Base-by-base conservation (phyloP, 805 yeast species). In the Candida taoyuanica region DNA sequence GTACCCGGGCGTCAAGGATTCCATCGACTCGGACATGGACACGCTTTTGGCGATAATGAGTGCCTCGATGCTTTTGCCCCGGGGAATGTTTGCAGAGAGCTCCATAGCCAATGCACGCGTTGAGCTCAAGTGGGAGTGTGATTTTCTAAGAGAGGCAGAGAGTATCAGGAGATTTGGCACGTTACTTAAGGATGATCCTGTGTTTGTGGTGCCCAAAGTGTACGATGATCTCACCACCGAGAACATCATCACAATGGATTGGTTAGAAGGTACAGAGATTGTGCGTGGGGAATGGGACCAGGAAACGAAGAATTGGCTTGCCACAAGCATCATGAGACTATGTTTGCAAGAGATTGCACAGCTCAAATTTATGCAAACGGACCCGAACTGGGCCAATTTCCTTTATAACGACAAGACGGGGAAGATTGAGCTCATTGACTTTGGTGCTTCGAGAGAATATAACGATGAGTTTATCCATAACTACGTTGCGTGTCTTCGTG, bases 381-480 rank as follows among this genome's bases (percentile, higher is more conserved):
- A 93, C 64, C 98, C 98, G 36, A 93, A 93, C 61, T 93, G 98
- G 98, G 97, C 98, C 31, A 93, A 93, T 60, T 93, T 93, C 64
- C 64, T 93, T 43, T 88, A 85, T 65, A 88, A 93, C 55, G 68
- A 68, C 24, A 50, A 65, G n/a, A 78, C 88, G 2, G 63, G 74
- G 18, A 78, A 82, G 59, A 77, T 93, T 40, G 97, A 91, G 60
- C 68, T 93, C 39, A 67, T 93, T 37, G 98, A 93, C 64, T 93
- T 93, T 63, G 98, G 98, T 33, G 98, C 98, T 1, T 82, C 96
- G 5, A 73, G 98, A 47, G 84, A 77, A 23, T 93, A 78, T 59
- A 68, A 76, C 17, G 74, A 70, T 28, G 74, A 74, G 14, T 93
- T 93, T 51, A 78, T 85, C 31, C 55, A 58, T 5, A 73, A 80